Percentiles rank a stretch among this genome's conserved stretches.
Evolutionary conservation across 495 filamentous ascomycete genomes (phyloP).

Genomic region (Staphylotrichum longicolle): DNA sequence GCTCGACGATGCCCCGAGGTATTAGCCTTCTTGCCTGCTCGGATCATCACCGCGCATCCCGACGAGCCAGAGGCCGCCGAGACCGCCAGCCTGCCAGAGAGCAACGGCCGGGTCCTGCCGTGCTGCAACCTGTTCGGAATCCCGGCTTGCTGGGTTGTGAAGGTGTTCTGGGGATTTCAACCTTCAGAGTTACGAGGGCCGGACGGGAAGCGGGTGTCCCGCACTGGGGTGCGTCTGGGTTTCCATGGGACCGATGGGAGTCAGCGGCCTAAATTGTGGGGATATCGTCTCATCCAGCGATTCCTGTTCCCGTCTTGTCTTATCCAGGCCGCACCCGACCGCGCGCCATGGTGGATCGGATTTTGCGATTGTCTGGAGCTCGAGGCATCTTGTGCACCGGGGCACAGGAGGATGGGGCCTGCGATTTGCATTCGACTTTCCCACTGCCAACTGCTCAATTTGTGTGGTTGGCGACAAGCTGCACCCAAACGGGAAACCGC

Average conservation of each 20-base stretch:
- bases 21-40: constrained; percentile 22
- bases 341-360: constrained; percentile 1
- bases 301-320: neutral
- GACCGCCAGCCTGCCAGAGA: constrained; percentile 1
- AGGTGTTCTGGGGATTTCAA: neutral
- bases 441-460: neutral
- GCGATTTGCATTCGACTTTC: neutral
- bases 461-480: constrained; percentile 12
- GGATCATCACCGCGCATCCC: constrained; percentile 23
- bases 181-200: neutral
- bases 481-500: constrained; percentile 9
- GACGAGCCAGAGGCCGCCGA: constrained; percentile 18
- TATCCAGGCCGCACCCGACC: neutral
- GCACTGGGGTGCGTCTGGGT: constrained; percentile 10
- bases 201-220: constrained; percentile 4
- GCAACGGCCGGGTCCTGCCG: constrained; percentile 8
- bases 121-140: constrained; percentile 5
- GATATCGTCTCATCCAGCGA: neutral
- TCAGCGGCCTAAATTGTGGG: constrained; percentile 6
- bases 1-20: neutral
- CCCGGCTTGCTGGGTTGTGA: neutral
- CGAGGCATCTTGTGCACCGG: constrained; percentile 5
- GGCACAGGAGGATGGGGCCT: constrained; percentile 8
- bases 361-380: constrained; percentile 5
- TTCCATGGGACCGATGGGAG: neutral